These are phyloP conservation scores for Pythium periplocum DNA, from an alignment of 352 stramenopile genomes.

Conservation along the genomic window DNA sequence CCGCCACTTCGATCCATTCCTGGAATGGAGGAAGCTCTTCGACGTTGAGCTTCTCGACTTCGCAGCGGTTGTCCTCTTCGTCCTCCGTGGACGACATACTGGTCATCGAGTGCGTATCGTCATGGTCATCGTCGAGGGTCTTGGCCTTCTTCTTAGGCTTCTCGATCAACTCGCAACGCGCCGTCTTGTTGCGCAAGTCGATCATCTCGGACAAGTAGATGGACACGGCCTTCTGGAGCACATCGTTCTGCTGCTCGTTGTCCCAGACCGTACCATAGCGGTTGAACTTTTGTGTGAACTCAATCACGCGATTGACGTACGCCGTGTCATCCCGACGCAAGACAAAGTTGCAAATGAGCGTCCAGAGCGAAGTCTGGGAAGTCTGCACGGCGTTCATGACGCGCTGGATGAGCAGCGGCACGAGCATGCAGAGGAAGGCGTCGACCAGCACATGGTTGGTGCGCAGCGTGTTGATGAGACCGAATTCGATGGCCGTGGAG, in stretches of 20 bases:
- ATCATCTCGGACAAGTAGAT: conserved; percentile 24
- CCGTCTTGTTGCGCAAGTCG: conserved; percentile 24
- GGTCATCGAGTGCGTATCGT: conserved; percentile 18
- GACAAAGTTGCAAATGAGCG: neutral
- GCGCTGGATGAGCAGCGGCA: conserved; percentile 32
- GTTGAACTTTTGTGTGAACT: conserved; percentile 11
- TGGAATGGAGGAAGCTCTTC: conserved; percentile 21
- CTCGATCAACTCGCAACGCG: conserved; percentile 28
- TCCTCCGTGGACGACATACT: conserved; percentile 18
- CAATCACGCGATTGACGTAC: conserved; percentile 8
- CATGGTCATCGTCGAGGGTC: conserved; percentile 6
- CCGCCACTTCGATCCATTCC: conserved; percentile 17
- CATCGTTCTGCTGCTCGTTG: conserved; percentile 29
- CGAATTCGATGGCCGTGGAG: conserved; percentile 42
- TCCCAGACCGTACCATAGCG: conserved; percentile 14
- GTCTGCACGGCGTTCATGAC: neutral
- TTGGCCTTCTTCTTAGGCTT: conserved; percentile 12
- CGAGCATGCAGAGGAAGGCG: conserved; percentile 35
- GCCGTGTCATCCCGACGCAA: neutral
- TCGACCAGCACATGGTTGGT: conserved; percentile 40
- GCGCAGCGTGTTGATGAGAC: conserved; percentile 27
- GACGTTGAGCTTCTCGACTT: conserved; percentile 32
- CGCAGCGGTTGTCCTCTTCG: conserved; percentile 22
- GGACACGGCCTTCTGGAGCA: conserved; percentile 32
- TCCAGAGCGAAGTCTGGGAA: neutral